Evolutionary conservation across 768 basidiomycete species (phyloP), one percentile per base, ranked within the genome.

Genomic region (Infundibulicybe gibba): DNA sequence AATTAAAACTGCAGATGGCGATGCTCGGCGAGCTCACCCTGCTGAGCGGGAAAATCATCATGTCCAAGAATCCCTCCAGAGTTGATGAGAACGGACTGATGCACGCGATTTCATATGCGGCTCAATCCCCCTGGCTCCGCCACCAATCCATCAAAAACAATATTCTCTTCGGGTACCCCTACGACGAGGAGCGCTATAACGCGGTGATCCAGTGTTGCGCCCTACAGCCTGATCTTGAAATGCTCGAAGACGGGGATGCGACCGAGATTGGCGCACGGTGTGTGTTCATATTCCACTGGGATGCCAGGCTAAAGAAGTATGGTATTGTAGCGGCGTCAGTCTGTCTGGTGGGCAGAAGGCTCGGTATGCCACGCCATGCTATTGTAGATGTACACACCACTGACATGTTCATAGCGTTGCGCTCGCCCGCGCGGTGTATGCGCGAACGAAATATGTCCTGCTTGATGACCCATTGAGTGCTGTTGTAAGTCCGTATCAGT

Each of bases 141-240:
- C 81, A 86, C 55, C 80, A 83, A 39, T 84, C 87, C 0, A 88
- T 92, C 61, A 80, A 76, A 53, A 83, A 85, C 33, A 92, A 94
- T 58, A 89, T 94, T 57, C 64, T 89, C 9, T 92, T 92, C 60
- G 88, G 87, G 0, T 77, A 78, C 52, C 81, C 82, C 1, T 80
- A 70, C 50, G 85, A 88, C 44, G 80, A 87, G 51, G 80, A 83
- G 51, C 71, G 90, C 43, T 94, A 94, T 54, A 66, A 84, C 10
- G 72, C 69, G 0, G 90, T 92, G 20, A 61, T 94, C n/a, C 84
- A 91, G 44, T 86, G 81, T 11, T 97, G 94, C 58, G 93, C 92
- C 1, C 64, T 98, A 44, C 68, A 61, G 25, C 81, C 87, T 0
- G 95, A 98, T 69, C 64, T 98, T 47, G 79, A 87, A 5, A 77